Evolutionary conservation across 306 rosid genomes (phyloP).

Genomic region (Citrullus amarus): DNA sequence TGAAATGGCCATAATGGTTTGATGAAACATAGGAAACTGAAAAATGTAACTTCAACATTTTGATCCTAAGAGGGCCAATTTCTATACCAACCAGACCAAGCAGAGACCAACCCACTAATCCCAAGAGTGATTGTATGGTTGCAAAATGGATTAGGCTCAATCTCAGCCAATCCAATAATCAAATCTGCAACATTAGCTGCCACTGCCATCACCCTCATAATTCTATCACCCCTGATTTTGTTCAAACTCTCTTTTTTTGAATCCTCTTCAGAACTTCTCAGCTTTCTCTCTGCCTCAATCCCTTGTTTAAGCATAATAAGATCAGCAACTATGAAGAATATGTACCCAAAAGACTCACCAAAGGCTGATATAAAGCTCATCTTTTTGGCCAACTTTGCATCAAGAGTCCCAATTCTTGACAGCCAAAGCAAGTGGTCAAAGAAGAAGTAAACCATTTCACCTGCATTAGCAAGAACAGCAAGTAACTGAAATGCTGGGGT

Average conservation of each 20-base stretch:
- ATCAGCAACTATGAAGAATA: constrained; percentile 70
- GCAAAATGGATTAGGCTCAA: constrained; percentile 86
- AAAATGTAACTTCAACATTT: not conserved
- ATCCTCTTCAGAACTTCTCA: constrained; percentile 1
- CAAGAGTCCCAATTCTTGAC: constrained; percentile 65
- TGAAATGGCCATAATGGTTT: not conserved
- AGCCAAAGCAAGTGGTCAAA: constrained; percentile 93
- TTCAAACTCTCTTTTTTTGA: constrained; percentile 13
- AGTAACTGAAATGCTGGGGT: constrained; percentile 30
- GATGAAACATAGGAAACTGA: not conserved
- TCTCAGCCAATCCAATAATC: constrained; percentile 68
- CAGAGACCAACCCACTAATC: constrained; percentile 92
- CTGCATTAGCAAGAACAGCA: constrained; percentile 59
- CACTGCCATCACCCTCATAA: constrained; percentile 79
- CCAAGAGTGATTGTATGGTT: constrained; percentile 76
- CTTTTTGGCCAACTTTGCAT: constrained; percentile 39
- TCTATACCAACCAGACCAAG: constrained; percentile 99
- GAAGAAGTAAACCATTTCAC: constrained; percentile 89
- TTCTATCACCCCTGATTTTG: constrained; percentile 63
- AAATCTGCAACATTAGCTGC: constrained; percentile 94
- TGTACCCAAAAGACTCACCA: constrained; percentile 84
- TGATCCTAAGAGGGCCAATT: constrained; percentile 64
- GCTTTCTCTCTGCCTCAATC: constrained; percentile 39
- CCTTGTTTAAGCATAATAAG: constrained; percentile 48
- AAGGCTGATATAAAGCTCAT: constrained; percentile 78